Base-by-base conservation (phyloP, 2,329 filamentous ascomycete genomes). In the Penicillium palitans region DNA sequence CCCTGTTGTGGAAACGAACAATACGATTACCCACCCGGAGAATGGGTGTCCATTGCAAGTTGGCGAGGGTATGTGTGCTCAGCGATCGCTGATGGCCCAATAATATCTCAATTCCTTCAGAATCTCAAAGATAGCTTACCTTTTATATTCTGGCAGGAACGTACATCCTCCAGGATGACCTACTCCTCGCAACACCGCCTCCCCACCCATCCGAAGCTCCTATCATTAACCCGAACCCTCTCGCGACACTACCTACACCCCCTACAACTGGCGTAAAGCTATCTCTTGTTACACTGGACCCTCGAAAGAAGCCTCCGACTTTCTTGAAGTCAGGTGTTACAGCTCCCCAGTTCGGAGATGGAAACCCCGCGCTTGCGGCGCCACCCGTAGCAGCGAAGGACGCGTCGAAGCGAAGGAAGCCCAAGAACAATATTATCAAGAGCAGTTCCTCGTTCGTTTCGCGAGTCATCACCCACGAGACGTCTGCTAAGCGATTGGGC, bases 361-460 rank as follows among this genome's bases (percentile, higher is more conserved):
- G 90, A 53, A 98, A 96, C 72, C 83, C 88, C 7, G 83, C 90
- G 27, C 81, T 98, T 31, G 80, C 83, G 17, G 51, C 54, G 8
- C 63, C 64, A 12, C 72, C 85, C 3, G 81, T 82, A 19, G 82
- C 83, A 52, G 81, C 91, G 69, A 90, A 93, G 69, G 83, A 85
- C 41, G 79, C 79, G 10, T 72, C 80, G 25, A 97, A 97, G 81
- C 84, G 87, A 72, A 86, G 88, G 70, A 99, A 99, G 75, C 95
- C 95, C 2, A 99, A 98, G 82, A 98, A 93, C 77, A 98, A 96
- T 74, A 95, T 99, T 74, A 88, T 93, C 52, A 99, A 99, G 81
- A 98, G 92, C 78, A 98, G 96, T 75, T 99, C 95, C 10, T 96
- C 93, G 0, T 99, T 97, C 72, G 95, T 99, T 31, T 97, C 93